These are phyloP conservation scores for Ceratobasidium sp. DNA, from an alignment of 1,284 basidiomycete genomes.

Conservation along the genomic window DNA sequence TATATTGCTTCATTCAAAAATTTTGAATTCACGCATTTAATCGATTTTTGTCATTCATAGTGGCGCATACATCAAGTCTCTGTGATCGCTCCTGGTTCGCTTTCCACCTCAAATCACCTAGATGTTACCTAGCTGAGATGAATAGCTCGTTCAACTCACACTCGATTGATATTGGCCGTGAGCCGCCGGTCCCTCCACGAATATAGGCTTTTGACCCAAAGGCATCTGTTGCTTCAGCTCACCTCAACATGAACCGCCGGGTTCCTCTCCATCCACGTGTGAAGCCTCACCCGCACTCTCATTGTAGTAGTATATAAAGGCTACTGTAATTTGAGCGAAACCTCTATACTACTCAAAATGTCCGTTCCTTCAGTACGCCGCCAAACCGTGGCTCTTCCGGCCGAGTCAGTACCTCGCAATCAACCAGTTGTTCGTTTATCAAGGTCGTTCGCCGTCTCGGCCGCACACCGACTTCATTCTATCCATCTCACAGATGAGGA, in stretches of 20 bases:
- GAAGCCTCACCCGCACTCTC: neutral
- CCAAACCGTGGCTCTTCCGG: neutral
- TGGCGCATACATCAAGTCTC: slow-evolving; percentile 1
- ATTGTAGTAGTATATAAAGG: neutral
- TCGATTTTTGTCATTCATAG: too few species aligned
- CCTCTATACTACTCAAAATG: neutral
- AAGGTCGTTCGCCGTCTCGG: slow-evolving; percentile 15
- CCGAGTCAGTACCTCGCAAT: neutral
- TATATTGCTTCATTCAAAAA: too few species aligned
- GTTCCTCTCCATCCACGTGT: neutral
- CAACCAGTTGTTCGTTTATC: slow-evolving; percentile 18
- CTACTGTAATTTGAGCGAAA: neutral
- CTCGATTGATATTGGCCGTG: too few species aligned
- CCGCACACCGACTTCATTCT: slow-evolving; percentile 22
- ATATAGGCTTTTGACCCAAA: neutral
- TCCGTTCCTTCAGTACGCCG: slow-evolving; percentile 6
- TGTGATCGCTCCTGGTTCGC: too few species aligned
- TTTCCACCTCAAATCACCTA: too few species aligned
- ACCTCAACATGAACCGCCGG: slow-evolving; percentile 27
- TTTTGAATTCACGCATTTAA: too few species aligned
- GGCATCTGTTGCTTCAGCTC: neutral
- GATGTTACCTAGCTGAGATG: too few species aligned
- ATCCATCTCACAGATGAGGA: slow-evolving; percentile 23
- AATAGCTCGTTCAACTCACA: too few species aligned
- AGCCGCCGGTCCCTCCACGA: neutral